A percentile compares a stretch with the other conserved stretches of the same genome.
Conservation (phyloP, 2,329 filamentous ascomycete species). For the Aureobasidium sp. region DNA sequence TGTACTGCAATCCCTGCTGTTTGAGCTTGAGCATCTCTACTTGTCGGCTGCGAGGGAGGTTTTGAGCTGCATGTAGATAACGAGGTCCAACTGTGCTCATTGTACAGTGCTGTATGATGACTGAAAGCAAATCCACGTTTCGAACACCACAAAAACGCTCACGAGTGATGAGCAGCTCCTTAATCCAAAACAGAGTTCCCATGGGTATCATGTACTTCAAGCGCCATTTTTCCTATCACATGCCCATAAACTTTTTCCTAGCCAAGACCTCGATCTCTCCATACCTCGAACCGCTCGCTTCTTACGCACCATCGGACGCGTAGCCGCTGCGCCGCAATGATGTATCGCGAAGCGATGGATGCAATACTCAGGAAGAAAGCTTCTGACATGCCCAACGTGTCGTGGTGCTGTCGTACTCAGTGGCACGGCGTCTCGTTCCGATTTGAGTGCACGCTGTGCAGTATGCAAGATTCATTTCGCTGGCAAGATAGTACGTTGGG, state of each 20-base stretch:
- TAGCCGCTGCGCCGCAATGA: neutral
- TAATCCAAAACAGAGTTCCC: neutral
- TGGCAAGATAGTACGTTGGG: neutral
- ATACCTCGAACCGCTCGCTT: neutral
- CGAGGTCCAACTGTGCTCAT: neutral
- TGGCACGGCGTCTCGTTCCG: neutral
- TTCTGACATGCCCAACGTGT: neutral
- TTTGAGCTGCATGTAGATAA: neutral
- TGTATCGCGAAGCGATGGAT: neutral
- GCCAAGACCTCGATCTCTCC: neutral
- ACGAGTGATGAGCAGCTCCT: neutral
- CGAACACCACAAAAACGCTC: neutral
- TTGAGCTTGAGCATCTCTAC: neutral
- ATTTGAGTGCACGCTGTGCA: neutral
- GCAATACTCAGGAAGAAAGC: neutral
- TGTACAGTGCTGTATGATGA: neutral
- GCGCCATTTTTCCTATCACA: neutral
- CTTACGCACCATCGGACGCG: neutral
- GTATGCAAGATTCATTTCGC: neutral
- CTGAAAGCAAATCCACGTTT: neutral
- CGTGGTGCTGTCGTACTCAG: neutral
- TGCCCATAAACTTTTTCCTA: neutral
- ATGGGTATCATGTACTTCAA: conserved; percentile 7
- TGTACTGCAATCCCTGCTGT: neutral
- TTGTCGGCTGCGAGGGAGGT: neutral